phyloP scores from a whole-genome alignment of 768 basidiomycete species.

The Lactifluus rugatus region DNA sequence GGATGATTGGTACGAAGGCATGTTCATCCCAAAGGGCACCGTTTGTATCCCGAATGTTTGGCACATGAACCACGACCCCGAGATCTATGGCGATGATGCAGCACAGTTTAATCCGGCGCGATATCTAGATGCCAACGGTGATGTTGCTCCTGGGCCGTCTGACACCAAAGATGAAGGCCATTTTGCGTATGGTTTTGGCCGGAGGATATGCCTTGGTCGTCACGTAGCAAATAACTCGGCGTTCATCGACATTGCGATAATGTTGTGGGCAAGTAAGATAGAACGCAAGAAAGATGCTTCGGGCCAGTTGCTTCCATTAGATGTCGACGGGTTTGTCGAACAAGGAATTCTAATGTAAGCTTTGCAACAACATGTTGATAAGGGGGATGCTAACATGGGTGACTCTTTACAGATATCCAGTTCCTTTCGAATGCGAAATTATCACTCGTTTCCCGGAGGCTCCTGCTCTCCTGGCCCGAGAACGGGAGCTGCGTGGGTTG shows the following conservation, averaged over 20 bases:
- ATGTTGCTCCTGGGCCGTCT: conserved; percentile 4
- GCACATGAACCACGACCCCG: neutral
- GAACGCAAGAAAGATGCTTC: neutral
- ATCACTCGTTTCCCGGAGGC: conserved; percentile 5
- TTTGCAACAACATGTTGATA: no score
- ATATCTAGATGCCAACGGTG: neutral
- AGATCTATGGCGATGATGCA: neutral
- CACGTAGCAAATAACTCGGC: conserved; percentile 23
- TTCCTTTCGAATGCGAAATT: conserved; percentile 2
- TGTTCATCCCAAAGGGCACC: neutral
- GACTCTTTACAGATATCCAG: neutral
- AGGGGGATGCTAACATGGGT: neutral
- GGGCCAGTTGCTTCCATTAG: neutral
- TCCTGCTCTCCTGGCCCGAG: no score
- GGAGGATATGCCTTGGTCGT: conserved; percentile 8
- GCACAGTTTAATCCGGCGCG: neutral
- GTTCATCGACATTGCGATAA: conserved; percentile 26
- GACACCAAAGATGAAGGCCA: conserved; percentile 25
- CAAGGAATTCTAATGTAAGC: neutral
- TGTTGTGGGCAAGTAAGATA: conserved; percentile 23
- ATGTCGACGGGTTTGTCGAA: neutral
- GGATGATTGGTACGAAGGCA: no score
- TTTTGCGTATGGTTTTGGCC: conserved; percentile 24
- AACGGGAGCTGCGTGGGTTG: no score
- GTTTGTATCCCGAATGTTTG: neutral